These are phyloP conservation scores for Cladosporium sp. DNA, from an alignment of 2,329 filamentous ascomycete species.

Conservation along the genomic window DNA sequence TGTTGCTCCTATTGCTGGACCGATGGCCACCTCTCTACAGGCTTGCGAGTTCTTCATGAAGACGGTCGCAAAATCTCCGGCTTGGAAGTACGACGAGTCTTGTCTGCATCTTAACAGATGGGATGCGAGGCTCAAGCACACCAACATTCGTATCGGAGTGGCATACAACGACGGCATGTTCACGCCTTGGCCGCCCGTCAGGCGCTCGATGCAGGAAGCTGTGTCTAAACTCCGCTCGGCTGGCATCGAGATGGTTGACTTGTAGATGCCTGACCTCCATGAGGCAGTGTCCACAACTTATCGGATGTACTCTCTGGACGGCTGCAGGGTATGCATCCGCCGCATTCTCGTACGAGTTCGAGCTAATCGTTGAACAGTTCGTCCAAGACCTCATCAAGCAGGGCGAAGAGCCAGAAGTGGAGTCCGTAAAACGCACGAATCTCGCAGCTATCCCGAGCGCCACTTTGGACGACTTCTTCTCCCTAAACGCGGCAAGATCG, in stretches of 20 bases:
- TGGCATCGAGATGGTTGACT: constrained; percentile 15
- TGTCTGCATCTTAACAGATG: constrained; percentile 22
- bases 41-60: constrained; percentile 22
- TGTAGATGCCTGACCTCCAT: constrained; percentile 16
- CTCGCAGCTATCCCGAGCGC: constrained; percentile 17
- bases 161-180: constrained; percentile 18
- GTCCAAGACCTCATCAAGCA: constrained; percentile 14
- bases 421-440: constrained; percentile 18
- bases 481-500: constrained; percentile 14
- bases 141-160: constrained; percentile 18
- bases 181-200: constrained; percentile 19
- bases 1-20: constrained; percentile 27
- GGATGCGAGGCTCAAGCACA: constrained; percentile 11
- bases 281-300: constrained; percentile 14
- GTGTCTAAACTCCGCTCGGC: constrained; percentile 13
- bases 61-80: constrained; percentile 16
- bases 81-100: constrained; percentile 20
- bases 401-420: constrained; percentile 17
- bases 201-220: constrained; percentile 15
- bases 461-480: constrained; percentile 15
- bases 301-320: constrained; percentile 13
- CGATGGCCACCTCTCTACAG: constrained; percentile 22
- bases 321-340: background rate
- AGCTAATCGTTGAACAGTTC: background rate
- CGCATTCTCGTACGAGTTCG: too few relatives aligned